Evolutionary conservation across 345 rosid species (phyloP), one percentile per base, ranked within the genome.

Genomic region (Hypericum androsaemum): DNA sequence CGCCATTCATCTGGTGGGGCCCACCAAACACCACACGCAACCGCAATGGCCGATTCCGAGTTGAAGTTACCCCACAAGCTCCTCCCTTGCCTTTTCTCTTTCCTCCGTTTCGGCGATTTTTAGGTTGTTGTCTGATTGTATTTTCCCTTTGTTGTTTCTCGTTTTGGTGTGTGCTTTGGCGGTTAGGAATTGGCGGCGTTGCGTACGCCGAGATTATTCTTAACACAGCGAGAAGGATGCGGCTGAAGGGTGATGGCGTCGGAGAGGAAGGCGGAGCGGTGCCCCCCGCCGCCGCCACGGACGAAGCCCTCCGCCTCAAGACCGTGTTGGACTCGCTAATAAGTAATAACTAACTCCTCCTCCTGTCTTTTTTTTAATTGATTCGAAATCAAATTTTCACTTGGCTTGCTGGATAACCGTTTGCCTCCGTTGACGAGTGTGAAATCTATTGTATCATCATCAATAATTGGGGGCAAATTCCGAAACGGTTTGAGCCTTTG

Each of bases 141-240:
- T n/a, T n/a, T n/a, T n/a, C n/a, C n/a, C 61, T 59, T 47, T 38
- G 52, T 22, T 56, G n/a, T 13, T 60, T 51, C 41, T 17, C n/a
- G n/a, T 17, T 42, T 44, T 57, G 54, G 14, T 39, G 64, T 49
- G 64, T 46, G 56, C 53, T 53, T 14, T 15, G 28, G 10, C 13
- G n/a, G n/a, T n/a, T 77, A 92, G 89, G 84, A 78, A 73, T 72
- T 80, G 69, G 74, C 70, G 62, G 94, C 89, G 60, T 69, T 92
- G 81, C 92, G 36, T 92, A 88, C 56, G 98, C 98, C 57, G 96
- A 84, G 56, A 83, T 84, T 50, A 81, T 90, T 39, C 71, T 88
- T 69, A 88, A 82, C 62, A 77, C 94, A 10, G 89, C 94, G 12
- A 90, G n/a, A n/a, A 83, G 73, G 98, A 92, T 58, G 89, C 96